Evolutionary conservation across 495 filamentous ascomycete genomes (phyloP), one percentile per base, ranked within the genome.

Genomic region (Chaetomium tenue): DNA sequence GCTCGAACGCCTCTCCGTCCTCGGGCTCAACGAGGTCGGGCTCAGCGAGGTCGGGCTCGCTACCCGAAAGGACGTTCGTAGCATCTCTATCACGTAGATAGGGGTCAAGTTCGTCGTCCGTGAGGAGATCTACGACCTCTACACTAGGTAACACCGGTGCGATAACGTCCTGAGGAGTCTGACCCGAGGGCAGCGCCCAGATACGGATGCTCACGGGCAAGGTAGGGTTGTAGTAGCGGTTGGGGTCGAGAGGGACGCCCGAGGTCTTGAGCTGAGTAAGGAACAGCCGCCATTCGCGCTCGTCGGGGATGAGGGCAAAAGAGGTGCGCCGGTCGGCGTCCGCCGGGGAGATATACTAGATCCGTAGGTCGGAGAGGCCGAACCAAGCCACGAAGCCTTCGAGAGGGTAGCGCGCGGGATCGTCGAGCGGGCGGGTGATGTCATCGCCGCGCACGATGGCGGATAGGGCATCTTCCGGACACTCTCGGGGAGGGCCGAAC

Each of bases 81-180:
- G 28, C 28, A 54, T n/a, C n/a, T 54, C 8, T 25, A n/a, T 37
- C 28, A 37, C 20, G 50, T 26, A 26, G 30, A 54, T 13, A 37
- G 52, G 52, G 52, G 30, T 54, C 52, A 54, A 54, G 52, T 26
- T 54, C 52, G 52, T 54, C 52, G 52, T 54, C 52, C 18, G 52
- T 54, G 11, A 54, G 52, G 52, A 54, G 52, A 54, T 54, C 52
- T 54, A 54, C n/a, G n/a, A 53, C 25, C 50, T 53, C 50, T 53
- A 18, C 23, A 20, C 50, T 22, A 53, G 50, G 23, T 28, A 23
- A 22, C 50, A 53, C 50, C 50, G n/a, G 50, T 23, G 50, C 50
- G n/a, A 53, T 20, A 22, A 53, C 50, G 5, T 53, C 50, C 50
- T 53, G 23, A 28, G 50, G 50, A 22, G 50, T 53, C 7, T 28